A percentile compares a stretch with the other conserved stretches of the same genome.
Conservation (phyloP, 768 basidiomycete genomes). For the Dacryopinax primogenitus region DNA sequence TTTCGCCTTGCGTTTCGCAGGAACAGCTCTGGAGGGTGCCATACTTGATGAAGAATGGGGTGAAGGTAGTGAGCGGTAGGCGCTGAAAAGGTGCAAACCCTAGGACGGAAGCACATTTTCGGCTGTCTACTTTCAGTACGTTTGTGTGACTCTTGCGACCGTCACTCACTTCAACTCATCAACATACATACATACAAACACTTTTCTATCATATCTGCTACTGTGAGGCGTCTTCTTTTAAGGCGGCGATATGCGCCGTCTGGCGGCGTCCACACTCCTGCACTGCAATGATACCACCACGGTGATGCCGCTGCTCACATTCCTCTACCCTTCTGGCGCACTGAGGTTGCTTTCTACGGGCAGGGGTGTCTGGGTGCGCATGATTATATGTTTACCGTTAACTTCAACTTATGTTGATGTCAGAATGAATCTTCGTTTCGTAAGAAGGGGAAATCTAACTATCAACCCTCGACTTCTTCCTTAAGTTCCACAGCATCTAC, state of each 20-base stretch:
- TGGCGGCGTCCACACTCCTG: background rate
- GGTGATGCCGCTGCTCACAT: background rate
- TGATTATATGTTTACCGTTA: background rate
- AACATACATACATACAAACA: background rate
- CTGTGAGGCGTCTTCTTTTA: background rate
- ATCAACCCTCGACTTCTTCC: no score
- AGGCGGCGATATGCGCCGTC: background rate
- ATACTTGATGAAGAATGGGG: background rate
- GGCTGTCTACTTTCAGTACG: background rate
- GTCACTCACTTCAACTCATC: background rate
- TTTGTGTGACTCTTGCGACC: background rate
- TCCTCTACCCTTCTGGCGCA: background rate
- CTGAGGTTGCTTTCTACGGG: conserved; percentile 2
- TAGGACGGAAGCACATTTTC: background rate
- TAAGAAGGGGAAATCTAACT: no score
- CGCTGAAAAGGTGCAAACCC: background rate
- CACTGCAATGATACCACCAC: background rate
- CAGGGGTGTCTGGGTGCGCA: background rate
- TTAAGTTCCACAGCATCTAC: no score
- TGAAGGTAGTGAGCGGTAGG: background rate
- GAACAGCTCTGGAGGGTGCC: conserved; percentile 7
- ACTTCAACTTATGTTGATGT: no score
- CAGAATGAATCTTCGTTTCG: no score
- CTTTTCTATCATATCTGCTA: background rate
- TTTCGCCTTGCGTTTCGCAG: background rate